These are phyloP conservation scores for Clonostachys rosea DNA, from an alignment of 2,329 filamentous ascomycete genomes.

Conservation along the genomic window DNA sequence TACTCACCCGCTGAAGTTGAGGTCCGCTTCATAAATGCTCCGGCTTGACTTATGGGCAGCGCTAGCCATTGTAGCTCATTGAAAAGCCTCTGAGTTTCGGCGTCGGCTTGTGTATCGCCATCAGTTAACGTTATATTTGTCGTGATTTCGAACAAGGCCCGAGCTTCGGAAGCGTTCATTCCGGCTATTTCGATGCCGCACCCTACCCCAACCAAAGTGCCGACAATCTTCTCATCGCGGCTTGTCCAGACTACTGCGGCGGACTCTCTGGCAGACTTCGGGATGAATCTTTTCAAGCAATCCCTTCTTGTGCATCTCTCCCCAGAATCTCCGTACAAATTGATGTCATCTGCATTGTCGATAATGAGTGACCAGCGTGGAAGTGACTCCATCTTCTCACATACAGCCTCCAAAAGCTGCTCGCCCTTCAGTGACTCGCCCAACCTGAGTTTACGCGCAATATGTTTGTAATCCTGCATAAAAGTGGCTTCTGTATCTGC, in stretches of 20 bases:
- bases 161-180: background rate
- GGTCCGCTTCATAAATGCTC: background rate
- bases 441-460: constrained; percentile 16
- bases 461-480: constrained; percentile 15
- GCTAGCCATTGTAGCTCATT: background rate
- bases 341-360: constrained; percentile 25
- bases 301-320: background rate
- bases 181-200: background rate
- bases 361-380: constrained; percentile 20
- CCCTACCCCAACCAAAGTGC: background rate
- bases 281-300: background rate
- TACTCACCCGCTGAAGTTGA: background rate
- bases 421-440: constrained; percentile 10
- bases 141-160: background rate
- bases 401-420: constrained; percentile 9
- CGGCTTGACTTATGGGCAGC: background rate
- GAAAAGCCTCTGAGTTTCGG: background rate
- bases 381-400: constrained; percentile 7
- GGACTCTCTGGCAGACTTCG: background rate
- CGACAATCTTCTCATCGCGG: background rate
- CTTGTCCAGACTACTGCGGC: background rate
- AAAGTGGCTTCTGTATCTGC: constrained; percentile 22
- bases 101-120: background rate
- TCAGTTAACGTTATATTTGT: background rate
- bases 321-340: background rate